Base-by-base conservation (phyloP, 1,284 basidiomycete species). In the Malassezia equina region DNA sequence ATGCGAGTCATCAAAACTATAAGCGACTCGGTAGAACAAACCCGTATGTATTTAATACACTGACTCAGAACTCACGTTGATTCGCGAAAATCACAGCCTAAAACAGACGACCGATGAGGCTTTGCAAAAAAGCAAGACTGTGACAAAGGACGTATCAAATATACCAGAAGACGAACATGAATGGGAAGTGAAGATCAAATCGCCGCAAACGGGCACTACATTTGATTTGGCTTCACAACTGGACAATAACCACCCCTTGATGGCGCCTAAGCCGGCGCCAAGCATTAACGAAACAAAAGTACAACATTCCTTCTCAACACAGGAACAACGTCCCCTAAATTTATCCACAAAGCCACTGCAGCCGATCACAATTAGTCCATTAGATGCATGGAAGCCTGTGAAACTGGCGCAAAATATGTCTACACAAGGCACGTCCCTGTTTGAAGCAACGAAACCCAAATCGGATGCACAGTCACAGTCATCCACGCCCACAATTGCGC, bases 1-100 rank as follows among this genome's bases (percentile, higher is more conserved):
- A 73, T 75, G 66, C 66, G 66, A n/a, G 75, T 75, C 23, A 76
- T 78, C 52, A 68, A 72, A n/a, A 61, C 67, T 19, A 71, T 79
- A 50, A 83, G 85, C 15, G 83, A 85, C 27, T 81, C 88, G 11
- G 89, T 93, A 8, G 86, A 89, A 75, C 81, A 81, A 62, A 89
- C 36, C 9, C 36, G 19, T 40, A 42, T 42, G 41, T 42, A 27
- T 7, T 27, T 4, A 3, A 39, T 39, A 21, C 19, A 39, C 36
- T 39, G 6, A 39, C 19, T 39, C 17, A 39, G 36, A 39, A 39
- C 36, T 39, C 11, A 3, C 36, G 19, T 39, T 39, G 36, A 39
- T 39, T 6, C 36, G 36, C 7, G 36, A 39, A 15, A 39, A 39
- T 9, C 36, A 21, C 17, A 39, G 19, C 21, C 21, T 39, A 21